phyloP scores from a whole-genome alignment of 2,329 filamentous ascomycete species.

The Diaporthe velutina region DNA sequence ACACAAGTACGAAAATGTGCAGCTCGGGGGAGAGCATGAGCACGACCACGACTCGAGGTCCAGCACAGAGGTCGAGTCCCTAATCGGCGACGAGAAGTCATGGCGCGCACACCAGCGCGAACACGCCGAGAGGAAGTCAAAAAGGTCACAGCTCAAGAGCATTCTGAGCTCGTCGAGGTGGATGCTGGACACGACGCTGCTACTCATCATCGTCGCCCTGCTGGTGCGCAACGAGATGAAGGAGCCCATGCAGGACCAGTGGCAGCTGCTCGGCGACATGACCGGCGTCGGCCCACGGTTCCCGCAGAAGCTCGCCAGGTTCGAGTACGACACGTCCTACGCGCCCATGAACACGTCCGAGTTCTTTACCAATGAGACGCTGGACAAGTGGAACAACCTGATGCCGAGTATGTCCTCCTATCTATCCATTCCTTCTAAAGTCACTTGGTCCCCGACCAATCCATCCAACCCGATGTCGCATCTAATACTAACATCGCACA shows the following conservation, averaged over 20 bases:
- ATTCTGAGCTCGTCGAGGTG: slow-evolving; percentile 52
- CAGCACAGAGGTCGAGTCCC: slow-evolving; percentile 56
- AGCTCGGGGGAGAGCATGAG: slow-evolving; percentile 33
- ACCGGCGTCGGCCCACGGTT: slow-evolving; percentile 52
- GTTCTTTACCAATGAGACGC: slow-evolving; percentile 52
- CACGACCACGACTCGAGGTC: slow-evolving; percentile 49
- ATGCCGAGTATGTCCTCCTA: slow-evolving; percentile 49
- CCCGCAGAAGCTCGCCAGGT: slow-evolving; percentile 49
- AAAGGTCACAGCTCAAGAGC: slow-evolving; percentile 42
- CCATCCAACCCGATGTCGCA: neutral
- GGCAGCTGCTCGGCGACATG: slow-evolving; percentile 53
- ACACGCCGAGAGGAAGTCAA: slow-evolving; percentile 41
- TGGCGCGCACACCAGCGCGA: slow-evolving; percentile 47
- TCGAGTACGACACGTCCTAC: slow-evolving; percentile 51
- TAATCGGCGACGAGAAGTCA: slow-evolving; percentile 55
- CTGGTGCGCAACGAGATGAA: slow-evolving; percentile 50
- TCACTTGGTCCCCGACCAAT: neutral
- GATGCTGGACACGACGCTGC: slow-evolving; percentile 54
- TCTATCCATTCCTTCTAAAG: neutral
- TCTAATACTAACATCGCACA: slow-evolving; percentile 37
- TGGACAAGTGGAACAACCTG: slow-evolving; percentile 52
- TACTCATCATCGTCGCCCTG: slow-evolving; percentile 54
- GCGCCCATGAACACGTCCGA: slow-evolving; percentile 52
- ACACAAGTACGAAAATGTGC: slow-evolving; percentile 49
- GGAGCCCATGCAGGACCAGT: slow-evolving; percentile 42